Conservation (phyloP, 2,329 filamentous ascomycete species). For the Seiridium unicorne region DNA sequence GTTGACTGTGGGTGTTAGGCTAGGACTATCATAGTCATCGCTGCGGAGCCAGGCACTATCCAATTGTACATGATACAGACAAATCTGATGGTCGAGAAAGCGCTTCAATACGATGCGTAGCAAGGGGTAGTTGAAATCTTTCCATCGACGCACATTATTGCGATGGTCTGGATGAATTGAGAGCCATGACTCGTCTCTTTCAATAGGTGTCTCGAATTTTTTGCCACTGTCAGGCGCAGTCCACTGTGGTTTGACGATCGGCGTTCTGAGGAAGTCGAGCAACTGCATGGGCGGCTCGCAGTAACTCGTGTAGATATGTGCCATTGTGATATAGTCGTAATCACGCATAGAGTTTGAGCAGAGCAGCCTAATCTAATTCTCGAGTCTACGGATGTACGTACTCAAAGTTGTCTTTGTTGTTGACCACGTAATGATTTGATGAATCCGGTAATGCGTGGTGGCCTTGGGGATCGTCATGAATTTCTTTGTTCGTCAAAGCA, state of each 20-base stretch:
- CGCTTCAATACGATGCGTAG: not conserved
- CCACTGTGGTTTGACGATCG: not conserved
- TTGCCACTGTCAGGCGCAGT: not conserved
- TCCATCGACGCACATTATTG: not conserved
- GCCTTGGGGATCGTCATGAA: too few species aligned
- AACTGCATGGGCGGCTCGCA: not conserved
- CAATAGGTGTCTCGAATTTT: not conserved
- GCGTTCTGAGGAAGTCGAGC: not conserved
- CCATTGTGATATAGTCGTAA: too few species aligned
- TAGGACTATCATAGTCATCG: too few species aligned
- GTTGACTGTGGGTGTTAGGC: too few species aligned
- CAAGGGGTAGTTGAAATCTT: constrained; percentile 4
- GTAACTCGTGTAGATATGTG: not conserved
- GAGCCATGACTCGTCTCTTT: not conserved
- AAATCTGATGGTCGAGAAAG: not conserved
- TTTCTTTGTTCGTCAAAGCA: too few species aligned
- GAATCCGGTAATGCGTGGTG: too few species aligned
- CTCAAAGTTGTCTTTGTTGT: too few species aligned
- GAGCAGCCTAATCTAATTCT: too few species aligned
- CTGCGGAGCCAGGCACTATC: too few species aligned
- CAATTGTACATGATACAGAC: not conserved
- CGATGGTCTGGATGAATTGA: not conserved
- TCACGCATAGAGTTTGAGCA: too few species aligned
- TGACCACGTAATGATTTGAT: too few species aligned
- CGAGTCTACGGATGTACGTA: too few species aligned